A percentile compares a stretch with the other conserved stretches of the same genome.
These are phyloP conservation scores for Huiozyma naganishii DNA, from an alignment of 805 yeast species.

Conservation along the genomic window DNA sequence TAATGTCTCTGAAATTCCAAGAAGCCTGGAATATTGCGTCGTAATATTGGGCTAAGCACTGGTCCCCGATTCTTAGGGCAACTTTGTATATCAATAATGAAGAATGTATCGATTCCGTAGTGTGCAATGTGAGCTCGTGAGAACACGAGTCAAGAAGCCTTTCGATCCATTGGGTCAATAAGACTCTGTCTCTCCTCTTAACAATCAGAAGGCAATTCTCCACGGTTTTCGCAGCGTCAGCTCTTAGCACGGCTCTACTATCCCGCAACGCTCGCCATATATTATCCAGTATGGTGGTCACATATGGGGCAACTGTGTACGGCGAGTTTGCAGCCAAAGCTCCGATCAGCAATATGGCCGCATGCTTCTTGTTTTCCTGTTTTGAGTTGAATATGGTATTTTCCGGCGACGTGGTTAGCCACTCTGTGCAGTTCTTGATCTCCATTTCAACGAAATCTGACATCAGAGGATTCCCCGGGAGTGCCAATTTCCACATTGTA, in stretches of 20 bases:
- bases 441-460: conserved; percentile 87
- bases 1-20: conserved; percentile 63
- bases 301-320: conserved; percentile 61
- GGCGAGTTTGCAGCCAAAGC: conserved; percentile 79
- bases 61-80: conserved; percentile 58
- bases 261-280: conserved; percentile 81
- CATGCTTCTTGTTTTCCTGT: conserved; percentile 75
- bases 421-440: conserved; percentile 74
- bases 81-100: conserved; percentile 69
- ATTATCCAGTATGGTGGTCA: conserved; percentile 62
- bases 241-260: conserved; percentile 54
- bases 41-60: conserved; percentile 54
- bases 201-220: conserved; percentile 65
- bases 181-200: conserved; percentile 60
- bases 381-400: conserved; percentile 30
- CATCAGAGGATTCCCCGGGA: conserved; percentile 75
- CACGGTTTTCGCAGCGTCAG: conserved; percentile 71
- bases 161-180: conserved; percentile 62
- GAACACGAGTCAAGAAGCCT: conserved; percentile 41
- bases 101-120: conserved; percentile 68
- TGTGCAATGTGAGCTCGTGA: conserved; percentile 24
- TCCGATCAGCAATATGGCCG: conserved; percentile 69
- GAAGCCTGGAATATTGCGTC: conserved; percentile 66
- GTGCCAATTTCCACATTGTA: conserved; percentile 75
- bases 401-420: conserved; percentile 49